Percentiles rank a stretch among this genome's conserved stretches.
Conservation (phyloP, 305 asterid species). For the Rubia peregrina region DNA sequence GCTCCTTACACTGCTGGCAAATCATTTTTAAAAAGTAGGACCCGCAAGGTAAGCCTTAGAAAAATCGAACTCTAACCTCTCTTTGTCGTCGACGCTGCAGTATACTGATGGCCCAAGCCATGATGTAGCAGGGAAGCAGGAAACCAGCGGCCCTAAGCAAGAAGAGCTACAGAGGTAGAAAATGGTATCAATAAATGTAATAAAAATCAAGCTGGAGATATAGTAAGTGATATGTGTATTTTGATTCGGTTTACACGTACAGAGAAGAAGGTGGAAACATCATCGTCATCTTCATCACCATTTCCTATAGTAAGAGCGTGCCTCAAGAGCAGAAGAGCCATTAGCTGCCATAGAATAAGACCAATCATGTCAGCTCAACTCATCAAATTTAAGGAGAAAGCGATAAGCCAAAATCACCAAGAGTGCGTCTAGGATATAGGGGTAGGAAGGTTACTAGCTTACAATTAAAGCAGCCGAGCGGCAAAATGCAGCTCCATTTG, state of each 20-base stretch:
- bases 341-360: constrained; percentile 28
- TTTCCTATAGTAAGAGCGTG: constrained; percentile 38
- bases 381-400: background rate
- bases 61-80: constrained; percentile 31
- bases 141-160: constrained; percentile 47
- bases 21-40: background rate
- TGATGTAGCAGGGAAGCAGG: constrained; percentile 45
- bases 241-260: constrained; percentile 27
- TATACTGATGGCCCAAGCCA: constrained; percentile 47
- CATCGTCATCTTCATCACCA: constrained; percentile 41
- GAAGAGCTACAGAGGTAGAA: constrained; percentile 32
- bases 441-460: constrained; percentile 12
- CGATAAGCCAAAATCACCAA: background rate
- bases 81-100: constrained; percentile 46
- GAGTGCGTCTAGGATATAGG: background rate
- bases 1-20: background rate
- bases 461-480: constrained; percentile 50
- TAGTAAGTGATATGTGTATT: background rate
- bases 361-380: background rate
- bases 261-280: constrained; percentile 36
- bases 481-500: constrained; percentile 49
- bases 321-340: constrained; percentile 48
- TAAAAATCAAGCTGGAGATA: background rate
- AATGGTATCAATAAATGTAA: constrained; percentile 2
- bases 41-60: background rate